Percentiles rank a stretch among this genome's conserved stretches.
Evolutionary conservation across 768 basidiomycete genomes (phyloP).

Genomic region (Boletus eberwhitei): DNA sequence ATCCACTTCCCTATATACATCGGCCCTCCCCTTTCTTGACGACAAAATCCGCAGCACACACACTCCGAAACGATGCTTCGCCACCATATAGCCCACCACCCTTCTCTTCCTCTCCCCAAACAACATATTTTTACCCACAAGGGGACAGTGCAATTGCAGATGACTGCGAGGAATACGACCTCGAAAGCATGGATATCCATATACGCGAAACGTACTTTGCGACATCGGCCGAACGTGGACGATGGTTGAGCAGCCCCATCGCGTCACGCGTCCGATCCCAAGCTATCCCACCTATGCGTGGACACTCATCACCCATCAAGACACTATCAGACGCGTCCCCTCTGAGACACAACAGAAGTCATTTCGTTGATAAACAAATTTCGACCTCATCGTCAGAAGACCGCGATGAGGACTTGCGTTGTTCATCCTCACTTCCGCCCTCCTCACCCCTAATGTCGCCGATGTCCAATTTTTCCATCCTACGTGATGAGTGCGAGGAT

Average conservation of each 20-base stretch:
- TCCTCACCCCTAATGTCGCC: slow-evolving; percentile 48
- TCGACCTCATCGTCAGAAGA: slow-evolving; percentile 2
- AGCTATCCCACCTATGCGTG: slow-evolving; percentile 10
- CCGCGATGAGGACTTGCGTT: slow-evolving; percentile 18
- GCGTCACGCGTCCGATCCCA: slow-evolving; percentile 23
- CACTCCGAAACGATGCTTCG: not conserved
- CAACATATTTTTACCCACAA: slow-evolving; percentile 3
- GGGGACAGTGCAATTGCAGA: slow-evolving; percentile 20
- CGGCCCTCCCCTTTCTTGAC: slow-evolving; percentile 20
- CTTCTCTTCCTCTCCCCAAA: not conserved
- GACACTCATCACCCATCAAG: slow-evolving; percentile 26
- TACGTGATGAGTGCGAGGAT: slow-evolving; percentile 23
- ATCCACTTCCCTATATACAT: not conserved
- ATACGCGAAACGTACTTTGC: slow-evolving; percentile 51
- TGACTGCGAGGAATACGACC: slow-evolving; percentile 28
- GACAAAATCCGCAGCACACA: slow-evolving; percentile 11
- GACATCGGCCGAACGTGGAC: slow-evolving; percentile 56
- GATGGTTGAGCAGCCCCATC: slow-evolving; percentile 53
- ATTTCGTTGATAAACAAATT: not conserved
- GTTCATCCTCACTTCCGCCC: slow-evolving; percentile 30
- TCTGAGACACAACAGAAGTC: not conserved
- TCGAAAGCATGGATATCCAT: slow-evolving; percentile 33
- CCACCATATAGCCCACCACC: not conserved
- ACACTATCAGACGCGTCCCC: slow-evolving; percentile 1
- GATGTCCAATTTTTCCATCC: slow-evolving; percentile 36